phyloP scores from a whole-genome alignment of 441 rosid genomes.

The Cnidoscolus chayamansa region DNA sequence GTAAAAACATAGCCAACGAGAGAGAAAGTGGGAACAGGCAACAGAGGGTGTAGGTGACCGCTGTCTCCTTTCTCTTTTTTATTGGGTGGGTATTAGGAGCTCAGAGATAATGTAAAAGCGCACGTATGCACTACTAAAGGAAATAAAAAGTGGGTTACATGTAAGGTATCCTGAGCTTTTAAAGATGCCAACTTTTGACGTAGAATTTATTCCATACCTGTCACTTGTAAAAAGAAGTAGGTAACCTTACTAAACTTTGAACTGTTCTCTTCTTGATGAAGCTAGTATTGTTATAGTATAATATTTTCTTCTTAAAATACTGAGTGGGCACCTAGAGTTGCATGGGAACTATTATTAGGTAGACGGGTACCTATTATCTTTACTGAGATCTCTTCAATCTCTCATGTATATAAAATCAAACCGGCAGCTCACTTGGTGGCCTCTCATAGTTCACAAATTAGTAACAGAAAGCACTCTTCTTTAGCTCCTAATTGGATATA shows the following conservation, averaged over 20 bases:
- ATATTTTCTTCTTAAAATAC: neutral
- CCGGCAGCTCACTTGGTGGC: too few species aligned
- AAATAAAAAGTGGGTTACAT: conserved; percentile 24
- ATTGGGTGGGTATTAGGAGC: conserved; percentile 21
- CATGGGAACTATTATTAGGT: too few species aligned
- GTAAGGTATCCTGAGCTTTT: conserved; percentile 37
- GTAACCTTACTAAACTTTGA: neutral
- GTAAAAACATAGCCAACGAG: neutral
- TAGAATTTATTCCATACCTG: conserved; percentile 28
- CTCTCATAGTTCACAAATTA: too few species aligned
- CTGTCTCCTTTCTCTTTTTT: conserved; percentile 19
- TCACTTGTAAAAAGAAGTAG: conserved; percentile 8
- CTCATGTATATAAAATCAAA: too few species aligned
- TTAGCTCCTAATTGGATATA: too few species aligned
- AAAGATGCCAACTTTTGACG: conserved; percentile 16
- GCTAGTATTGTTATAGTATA: neutral
- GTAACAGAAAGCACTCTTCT: too few species aligned
- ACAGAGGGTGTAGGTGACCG: conserved; percentile 13
- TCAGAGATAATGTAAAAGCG: conserved; percentile 11
- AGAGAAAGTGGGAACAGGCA: too few species aligned
- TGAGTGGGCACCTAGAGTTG: too few species aligned
- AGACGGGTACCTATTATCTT: too few species aligned
- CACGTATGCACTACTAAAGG: conserved; percentile 11
- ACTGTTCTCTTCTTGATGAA: neutral
- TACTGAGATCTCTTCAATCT: too few species aligned